Conservation (phyloP, 2,329 filamentous ascomycete species). For the Delphinella strobiligena region DNA sequence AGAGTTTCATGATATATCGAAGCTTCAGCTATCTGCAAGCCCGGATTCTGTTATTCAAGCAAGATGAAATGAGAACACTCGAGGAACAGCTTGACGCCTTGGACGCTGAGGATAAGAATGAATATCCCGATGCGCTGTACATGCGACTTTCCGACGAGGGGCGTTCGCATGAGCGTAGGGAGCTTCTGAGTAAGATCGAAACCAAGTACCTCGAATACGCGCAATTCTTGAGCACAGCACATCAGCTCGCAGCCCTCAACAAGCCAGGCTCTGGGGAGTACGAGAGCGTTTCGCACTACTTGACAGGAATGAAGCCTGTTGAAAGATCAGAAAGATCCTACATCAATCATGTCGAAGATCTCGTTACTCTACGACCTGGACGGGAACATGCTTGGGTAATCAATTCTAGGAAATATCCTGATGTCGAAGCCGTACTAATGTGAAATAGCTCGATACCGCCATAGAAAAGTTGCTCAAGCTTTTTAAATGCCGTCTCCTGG, state of each 20-base stretch:
- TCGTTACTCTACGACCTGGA: conserved; percentile 26
- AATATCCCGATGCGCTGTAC: neutral
- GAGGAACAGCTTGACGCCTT: conserved; percentile 14
- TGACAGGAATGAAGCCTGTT: conserved; percentile 14
- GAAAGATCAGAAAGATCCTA: conserved; percentile 18
- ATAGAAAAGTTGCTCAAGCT: conserved; percentile 18
- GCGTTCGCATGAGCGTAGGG: neutral
- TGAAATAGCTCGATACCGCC: neutral
- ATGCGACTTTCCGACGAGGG: neutral
- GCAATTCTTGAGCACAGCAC: conserved; percentile 12
- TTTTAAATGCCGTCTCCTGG: neutral
- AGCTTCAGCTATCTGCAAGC: conserved; percentile 30
- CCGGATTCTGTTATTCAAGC: conserved; percentile 22
- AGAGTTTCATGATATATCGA: conserved; percentile 30
- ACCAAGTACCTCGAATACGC: conserved; percentile 9
- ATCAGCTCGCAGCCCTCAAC: conserved; percentile 17
- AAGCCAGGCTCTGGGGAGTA: conserved; percentile 22
- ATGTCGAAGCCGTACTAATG: too few relatives aligned
- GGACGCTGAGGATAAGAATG: conserved; percentile 11
- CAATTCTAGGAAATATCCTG: too few relatives aligned
- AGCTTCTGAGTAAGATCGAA: conserved; percentile 6
- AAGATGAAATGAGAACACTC: conserved; percentile 17
- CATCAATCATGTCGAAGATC: conserved; percentile 27
- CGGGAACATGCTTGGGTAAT: conserved; percentile 31
- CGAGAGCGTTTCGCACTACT: conserved; percentile 20